A percentile compares a stretch with the other conserved stretches of the same genome.
Conservation (phyloP, 148 eudicot species). For the Polygonum aviculare region DNA sequence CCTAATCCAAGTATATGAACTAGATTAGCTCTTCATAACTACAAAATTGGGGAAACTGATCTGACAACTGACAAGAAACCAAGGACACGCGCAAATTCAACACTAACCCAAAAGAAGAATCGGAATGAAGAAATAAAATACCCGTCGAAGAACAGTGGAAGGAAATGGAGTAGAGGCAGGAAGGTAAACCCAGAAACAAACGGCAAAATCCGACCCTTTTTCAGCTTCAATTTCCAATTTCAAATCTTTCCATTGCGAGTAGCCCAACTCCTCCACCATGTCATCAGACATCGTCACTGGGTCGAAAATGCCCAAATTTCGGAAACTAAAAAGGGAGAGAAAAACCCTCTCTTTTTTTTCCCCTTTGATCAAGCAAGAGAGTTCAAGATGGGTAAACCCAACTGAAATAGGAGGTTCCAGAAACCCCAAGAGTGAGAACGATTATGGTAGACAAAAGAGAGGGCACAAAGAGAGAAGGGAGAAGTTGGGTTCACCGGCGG, state of each 20-base stretch:
- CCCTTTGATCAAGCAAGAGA: not conserved
- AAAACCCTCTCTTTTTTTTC: not conserved
- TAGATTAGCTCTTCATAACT: not conserved
- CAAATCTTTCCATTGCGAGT: conserved; percentile 43
- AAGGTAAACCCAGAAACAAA: conserved; percentile 73
- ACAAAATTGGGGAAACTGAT: not conserved
- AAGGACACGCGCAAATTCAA: not conserved
- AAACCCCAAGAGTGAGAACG: not conserved
- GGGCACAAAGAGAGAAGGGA: too few species aligned
- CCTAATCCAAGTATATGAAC: not conserved
- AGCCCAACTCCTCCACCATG: conserved; percentile 15
- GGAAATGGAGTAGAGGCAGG: conserved; percentile 39
- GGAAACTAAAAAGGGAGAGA: not conserved
- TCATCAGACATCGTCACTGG: not conserved
- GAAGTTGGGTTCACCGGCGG: not conserved
- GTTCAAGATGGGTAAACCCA: not conserved
- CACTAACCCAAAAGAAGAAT: not conserved
- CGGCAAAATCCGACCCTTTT: conserved; percentile 22
- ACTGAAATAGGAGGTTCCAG: not conserved
- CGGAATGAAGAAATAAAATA: conserved; percentile 9
- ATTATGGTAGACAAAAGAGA: not conserved
- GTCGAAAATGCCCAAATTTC: not conserved
- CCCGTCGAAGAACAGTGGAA: conserved; percentile 51
- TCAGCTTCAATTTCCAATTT: conserved; percentile 31
- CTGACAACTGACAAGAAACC: not conserved